Evolutionary conservation across 108 stramenopile species (phyloP).

Genomic region (Conticribra guillardii): DNA sequence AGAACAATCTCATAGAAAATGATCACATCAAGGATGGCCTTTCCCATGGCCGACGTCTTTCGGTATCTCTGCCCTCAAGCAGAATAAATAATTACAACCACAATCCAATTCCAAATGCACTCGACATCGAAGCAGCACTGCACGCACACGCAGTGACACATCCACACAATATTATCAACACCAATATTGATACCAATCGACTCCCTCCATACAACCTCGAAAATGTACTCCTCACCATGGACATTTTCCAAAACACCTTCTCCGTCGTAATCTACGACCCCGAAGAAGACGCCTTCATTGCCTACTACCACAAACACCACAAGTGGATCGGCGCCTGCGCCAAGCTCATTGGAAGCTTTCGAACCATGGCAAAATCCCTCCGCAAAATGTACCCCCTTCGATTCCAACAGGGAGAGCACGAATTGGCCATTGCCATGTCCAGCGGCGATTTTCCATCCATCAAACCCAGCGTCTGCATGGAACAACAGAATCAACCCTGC

Average conservation of each 20-base stretch:
- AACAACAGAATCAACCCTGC: background rate
- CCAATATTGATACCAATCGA: too few species aligned
- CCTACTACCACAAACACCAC: background rate
- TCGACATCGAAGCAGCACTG: too few species aligned
- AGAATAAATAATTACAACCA: too few species aligned
- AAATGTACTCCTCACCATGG: background rate
- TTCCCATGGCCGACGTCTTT: too few species aligned
- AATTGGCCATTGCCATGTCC: conserved; percentile 12
- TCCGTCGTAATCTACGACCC: background rate
- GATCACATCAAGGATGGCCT: too few species aligned
- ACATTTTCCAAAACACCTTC: background rate
- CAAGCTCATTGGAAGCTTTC: background rate
- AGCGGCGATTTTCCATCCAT: conserved; percentile 30
- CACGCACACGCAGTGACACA: too few species aligned
- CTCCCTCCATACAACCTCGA: background rate
- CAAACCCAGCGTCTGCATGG: conserved; percentile 18
- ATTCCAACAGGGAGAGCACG: background rate
- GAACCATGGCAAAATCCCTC: background rate
- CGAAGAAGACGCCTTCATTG: background rate
- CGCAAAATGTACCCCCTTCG: background rate
- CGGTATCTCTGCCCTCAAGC: too few species aligned
- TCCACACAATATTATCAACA: too few species aligned
- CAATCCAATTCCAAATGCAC: too few species aligned
- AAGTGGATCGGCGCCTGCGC: background rate
- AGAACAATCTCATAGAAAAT: too few species aligned